These are phyloP conservation scores for Alloteropsis semialata DNA, from an alignment of 176 grass and related monocot genomes.

Conservation along the genomic window DNA sequence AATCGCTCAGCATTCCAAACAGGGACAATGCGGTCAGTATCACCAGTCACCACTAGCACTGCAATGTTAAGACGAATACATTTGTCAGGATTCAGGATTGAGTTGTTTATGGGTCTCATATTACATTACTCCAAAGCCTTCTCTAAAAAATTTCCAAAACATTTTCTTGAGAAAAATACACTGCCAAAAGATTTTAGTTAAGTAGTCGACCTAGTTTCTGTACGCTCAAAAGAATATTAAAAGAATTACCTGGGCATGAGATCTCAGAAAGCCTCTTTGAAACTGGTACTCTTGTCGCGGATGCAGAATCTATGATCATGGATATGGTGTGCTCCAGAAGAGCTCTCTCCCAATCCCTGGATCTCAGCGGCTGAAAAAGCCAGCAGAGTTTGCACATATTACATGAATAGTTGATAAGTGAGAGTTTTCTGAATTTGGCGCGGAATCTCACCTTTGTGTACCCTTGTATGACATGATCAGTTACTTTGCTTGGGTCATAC, in stretches of 20 bases:
- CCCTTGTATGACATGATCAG: slow-evolving; percentile 78
- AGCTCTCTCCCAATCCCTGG: slow-evolving; percentile 83
- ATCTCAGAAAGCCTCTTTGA: slow-evolving; percentile 81
- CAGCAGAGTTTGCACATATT: not conserved
- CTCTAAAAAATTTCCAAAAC: not conserved
- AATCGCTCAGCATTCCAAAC: slow-evolving; percentile 77
- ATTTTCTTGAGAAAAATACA: not conserved
- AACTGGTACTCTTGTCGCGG: slow-evolving; percentile 47
- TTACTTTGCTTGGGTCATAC: slow-evolving; percentile 81
- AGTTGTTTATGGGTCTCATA: not conserved
- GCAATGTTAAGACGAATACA: slow-evolving; percentile 15
- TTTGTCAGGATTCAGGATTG: not conserved
- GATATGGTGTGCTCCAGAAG: slow-evolving; percentile 82
- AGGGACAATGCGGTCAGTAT: slow-evolving; percentile 77
- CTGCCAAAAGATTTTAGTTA: not conserved
- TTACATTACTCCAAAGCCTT: not conserved
- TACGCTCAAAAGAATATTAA: not conserved
- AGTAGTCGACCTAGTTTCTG: not conserved
- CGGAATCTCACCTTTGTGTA: slow-evolving; percentile 73
- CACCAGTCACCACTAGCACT: slow-evolving; percentile 86
- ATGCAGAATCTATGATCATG: slow-evolving; percentile 62
- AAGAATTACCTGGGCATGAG: slow-evolving; percentile 70
- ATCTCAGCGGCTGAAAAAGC: slow-evolving; percentile 64
- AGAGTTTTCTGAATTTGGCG: not conserved
- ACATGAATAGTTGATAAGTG: not conserved